Percentiles rank a stretch among this genome's conserved stretches.
These are phyloP conservation scores for Pichia sp. DNA, from an alignment of 1,139 yeast genomes.

Conservation along the genomic window DNA sequence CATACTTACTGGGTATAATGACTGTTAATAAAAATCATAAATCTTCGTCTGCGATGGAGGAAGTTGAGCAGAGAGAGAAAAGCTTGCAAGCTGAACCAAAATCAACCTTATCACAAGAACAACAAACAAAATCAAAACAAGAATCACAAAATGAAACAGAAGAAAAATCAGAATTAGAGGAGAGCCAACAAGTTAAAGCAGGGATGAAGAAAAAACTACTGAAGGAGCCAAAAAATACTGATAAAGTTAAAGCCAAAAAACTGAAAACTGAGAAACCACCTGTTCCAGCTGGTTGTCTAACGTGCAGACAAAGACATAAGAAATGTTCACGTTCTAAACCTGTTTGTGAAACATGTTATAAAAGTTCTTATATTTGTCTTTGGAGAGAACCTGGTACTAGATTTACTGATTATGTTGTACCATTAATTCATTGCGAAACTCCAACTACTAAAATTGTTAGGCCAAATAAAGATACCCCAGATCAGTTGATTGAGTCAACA, in stretches of 20 bases:
- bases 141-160: no score
- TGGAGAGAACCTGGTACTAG: constrained; percentile 16
- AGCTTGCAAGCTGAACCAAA: no score
- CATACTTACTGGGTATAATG: no score
- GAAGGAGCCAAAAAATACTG: not conserved
- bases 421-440: not conserved
- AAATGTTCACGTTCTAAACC: constrained; percentile 65
- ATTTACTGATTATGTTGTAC: constrained; percentile 8
- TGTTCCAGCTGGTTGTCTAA: constrained; percentile 47
- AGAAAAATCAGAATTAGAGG: no score
- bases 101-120: no score
- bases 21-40: no score
- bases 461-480: not conserved
- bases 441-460: constrained; percentile 2
- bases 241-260: not conserved
- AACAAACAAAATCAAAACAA: no score
- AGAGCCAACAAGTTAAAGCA: no score
- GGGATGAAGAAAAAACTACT: no score
- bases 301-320: constrained; percentile 67
- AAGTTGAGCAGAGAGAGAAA: no score
- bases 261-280: not conserved
- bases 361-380: constrained; percentile 15
- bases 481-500: not conserved
- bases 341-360: constrained; percentile 23
- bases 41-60: no score